Percentiles rank a stretch among this genome's conserved stretches.
Evolutionary conservation across 2,329 filamentous ascomycete species (phyloP).

Genomic region (Metarhizium humberi): DNA sequence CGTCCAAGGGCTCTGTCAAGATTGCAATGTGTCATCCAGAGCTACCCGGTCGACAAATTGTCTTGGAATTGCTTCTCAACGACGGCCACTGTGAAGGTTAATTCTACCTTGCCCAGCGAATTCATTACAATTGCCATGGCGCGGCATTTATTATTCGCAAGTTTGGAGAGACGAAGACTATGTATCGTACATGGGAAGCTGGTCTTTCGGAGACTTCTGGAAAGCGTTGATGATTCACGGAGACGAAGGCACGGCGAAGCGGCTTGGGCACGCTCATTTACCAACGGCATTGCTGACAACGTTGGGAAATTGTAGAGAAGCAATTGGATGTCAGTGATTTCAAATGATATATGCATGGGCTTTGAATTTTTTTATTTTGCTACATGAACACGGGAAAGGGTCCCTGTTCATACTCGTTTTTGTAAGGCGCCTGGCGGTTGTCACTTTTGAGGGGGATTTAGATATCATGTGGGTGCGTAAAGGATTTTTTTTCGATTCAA

Average conservation of each 20-base stretch:
- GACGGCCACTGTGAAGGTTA: conserved; percentile 57
- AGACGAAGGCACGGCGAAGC: neutral
- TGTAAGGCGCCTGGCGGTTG: conserved; percentile 2
- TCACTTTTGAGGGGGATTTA: neutral
- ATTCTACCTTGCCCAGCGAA: neutral
- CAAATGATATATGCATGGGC: neutral
- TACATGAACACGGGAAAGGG: neutral
- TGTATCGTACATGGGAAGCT: neutral
- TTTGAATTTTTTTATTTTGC: neutral
- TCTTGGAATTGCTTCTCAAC: conserved; percentile 88
- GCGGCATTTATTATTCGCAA: neutral
- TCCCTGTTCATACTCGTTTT: neutral
- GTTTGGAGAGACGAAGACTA: neutral
- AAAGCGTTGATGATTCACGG: neutral
- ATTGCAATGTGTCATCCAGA: conserved; percentile 93
- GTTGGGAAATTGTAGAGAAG: neutral
- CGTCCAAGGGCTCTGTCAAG: conserved; percentile 72
- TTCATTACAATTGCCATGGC: neutral
- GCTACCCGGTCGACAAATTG: conserved; percentile 71
- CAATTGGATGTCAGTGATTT: neutral
- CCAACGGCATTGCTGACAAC: neutral
- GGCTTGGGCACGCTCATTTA: neutral
- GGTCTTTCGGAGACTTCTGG: neutral
- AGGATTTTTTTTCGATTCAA: neutral
- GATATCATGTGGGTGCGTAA: neutral